These are phyloP conservation scores for Xylaria sp. DNA, from an alignment of 2,329 filamentous ascomycete genomes.

Conservation along the genomic window DNA sequence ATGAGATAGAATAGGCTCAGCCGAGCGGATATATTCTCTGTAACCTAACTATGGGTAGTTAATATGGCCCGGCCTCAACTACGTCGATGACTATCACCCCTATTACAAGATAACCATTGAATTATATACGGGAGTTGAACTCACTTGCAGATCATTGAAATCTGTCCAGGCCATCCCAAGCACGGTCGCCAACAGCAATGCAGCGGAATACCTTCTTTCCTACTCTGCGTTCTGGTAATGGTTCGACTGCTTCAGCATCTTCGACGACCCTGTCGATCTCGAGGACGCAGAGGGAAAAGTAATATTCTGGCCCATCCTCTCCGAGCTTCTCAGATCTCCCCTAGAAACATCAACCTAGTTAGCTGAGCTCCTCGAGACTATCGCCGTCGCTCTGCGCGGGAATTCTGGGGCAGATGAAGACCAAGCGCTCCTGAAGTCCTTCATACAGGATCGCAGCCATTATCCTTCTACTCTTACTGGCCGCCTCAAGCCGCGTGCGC, in stretches of 20 bases:
- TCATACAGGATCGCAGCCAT: neutral
- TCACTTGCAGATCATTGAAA: neutral
- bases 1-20: neutral
- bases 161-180: neutral
- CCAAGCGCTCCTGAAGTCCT: slow-evolving; percentile 18
- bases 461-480: slow-evolving; percentile 21
- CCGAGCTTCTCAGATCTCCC: slow-evolving; percentile 8
- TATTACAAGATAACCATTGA: neutral
- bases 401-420: slow-evolving; percentile 21
- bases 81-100: neutral
- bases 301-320: slow-evolving; percentile 20
- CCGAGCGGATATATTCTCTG: neutral
- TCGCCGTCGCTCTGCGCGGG: slow-evolving; percentile 24
- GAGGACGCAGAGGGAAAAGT: slow-evolving; percentile 22
- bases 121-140: neutral
- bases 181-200: slow-evolving; percentile 1
- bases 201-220: slow-evolving; percentile 18
- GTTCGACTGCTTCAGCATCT: slow-evolving; percentile 27
- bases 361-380: slow-evolving; percentile 23
- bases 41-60: neutral
- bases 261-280: slow-evolving; percentile 5
- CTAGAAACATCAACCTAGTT: slow-evolving; percentile 13
- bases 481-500: slow-evolving; percentile 22
- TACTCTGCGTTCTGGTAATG: slow-evolving; percentile 25
- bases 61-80: neutral